These are phyloP conservation scores for Curvularia spicifera DNA, from an alignment of 2,329 filamentous ascomycete genomes.

Conservation along the genomic window DNA sequence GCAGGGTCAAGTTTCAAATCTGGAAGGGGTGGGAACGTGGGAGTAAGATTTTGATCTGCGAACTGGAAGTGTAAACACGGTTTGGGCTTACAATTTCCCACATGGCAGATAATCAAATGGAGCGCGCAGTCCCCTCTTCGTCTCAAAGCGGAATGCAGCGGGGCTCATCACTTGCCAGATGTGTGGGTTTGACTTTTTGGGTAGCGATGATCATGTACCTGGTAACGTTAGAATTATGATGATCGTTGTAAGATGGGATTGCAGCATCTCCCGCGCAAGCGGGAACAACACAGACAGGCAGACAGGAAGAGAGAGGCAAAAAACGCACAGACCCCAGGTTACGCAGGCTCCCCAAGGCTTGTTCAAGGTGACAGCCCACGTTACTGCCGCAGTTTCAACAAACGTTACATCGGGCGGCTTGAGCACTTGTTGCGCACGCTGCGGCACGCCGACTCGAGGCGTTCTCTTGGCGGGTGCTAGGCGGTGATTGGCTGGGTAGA, in stretches of 20 bases:
- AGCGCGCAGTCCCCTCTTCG: no score
- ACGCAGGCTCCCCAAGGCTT: constrained; percentile 13
- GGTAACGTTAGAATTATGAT: constrained; percentile 7
- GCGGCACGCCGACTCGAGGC: constrained; percentile 12
- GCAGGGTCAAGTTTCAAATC: constrained; percentile 3
- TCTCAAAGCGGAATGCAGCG: constrained; percentile 2
- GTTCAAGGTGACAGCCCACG: constrained; percentile 16
- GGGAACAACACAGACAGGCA: not conserved
- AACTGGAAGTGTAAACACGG: constrained; percentile 5
- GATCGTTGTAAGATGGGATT: constrained; percentile 13
- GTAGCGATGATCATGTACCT: constrained; percentile 13
- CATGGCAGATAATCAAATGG: constrained; percentile 1
- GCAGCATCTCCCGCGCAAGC: constrained; percentile 7
- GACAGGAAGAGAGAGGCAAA: no score
- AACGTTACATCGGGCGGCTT: constrained; percentile 21
- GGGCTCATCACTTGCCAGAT: not conserved
- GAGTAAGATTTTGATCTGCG: constrained; percentile 13
- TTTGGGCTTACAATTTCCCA: constrained; percentile 5
- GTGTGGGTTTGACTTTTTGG: not conserved
- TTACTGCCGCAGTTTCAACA: constrained; percentile 20
- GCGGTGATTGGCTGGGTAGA: constrained; percentile 19
- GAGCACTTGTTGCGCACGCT: constrained; percentile 8
- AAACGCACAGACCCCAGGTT: constrained; percentile 7
- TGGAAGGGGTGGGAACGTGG: constrained; percentile 1
- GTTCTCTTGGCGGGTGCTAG: not conserved